phyloP scores from a whole-genome alignment of 2,329 filamentous ascomycete species.

The Akanthomyces uredinophilus region DNA sequence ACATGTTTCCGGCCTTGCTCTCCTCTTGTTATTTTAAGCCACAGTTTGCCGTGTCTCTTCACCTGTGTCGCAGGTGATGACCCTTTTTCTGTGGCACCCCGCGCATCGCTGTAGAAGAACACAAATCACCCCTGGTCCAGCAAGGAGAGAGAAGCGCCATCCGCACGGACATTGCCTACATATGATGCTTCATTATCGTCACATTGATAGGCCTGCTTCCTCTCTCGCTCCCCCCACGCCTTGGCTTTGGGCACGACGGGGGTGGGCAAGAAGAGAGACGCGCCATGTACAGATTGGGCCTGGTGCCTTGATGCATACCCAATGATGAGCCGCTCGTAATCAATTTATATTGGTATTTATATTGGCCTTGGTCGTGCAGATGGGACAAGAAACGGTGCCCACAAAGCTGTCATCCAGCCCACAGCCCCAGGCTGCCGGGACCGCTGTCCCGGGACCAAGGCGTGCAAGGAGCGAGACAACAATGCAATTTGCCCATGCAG shows the following conservation, averaged over 20 bases:
- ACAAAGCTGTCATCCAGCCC: background rate
- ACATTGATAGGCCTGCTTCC: background rate
- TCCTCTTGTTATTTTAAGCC: background rate
- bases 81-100: background rate
- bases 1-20: background rate
- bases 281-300: background rate
- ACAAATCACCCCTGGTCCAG: background rate
- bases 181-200: background rate
- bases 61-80: background rate
- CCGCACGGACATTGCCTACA: conserved; percentile 1
- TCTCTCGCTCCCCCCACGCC: background rate
- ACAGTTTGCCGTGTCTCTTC: background rate
- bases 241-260: background rate
- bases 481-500: conserved; percentile 2
- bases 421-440: background rate
- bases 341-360: background rate
- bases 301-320: too few species aligned
- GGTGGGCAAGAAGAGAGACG: background rate
- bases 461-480: conserved; percentile 9
- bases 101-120: background rate
- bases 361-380: background rate
- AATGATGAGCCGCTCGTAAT: conserved; percentile 1
- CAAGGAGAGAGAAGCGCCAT: background rate
- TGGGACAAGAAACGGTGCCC: background rate
- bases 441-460: background rate